phyloP scores from a whole-genome alignment of 2,329 filamentous ascomycete species.

The Aspergillus puulaauensis region DNA sequence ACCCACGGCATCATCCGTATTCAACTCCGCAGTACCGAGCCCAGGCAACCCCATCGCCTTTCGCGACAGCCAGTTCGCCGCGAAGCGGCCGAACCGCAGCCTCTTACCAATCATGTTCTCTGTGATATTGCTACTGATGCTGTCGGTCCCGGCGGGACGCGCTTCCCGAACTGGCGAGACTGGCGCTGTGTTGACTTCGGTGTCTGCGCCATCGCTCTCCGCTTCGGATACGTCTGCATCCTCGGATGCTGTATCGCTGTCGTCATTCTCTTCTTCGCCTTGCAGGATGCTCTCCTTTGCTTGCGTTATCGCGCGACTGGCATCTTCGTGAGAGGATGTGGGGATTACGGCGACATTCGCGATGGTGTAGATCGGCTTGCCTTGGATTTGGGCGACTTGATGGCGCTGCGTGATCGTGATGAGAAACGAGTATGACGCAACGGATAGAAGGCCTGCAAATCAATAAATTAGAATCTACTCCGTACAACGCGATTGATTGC shows the following conservation, averaged over 20 bases:
- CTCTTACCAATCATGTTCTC: conserved; percentile 83
- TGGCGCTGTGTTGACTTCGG: conserved; percentile 27
- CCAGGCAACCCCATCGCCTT: conserved; percentile 76
- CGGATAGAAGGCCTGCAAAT: conserved; percentile 72
- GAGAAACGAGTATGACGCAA: conserved; percentile 79
- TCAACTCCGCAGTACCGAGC: conserved; percentile 60
- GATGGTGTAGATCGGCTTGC: conserved; percentile 79
- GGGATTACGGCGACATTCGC: conserved; percentile 91
- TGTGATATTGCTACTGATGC: conserved; percentile 61
- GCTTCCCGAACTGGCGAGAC: conserved; percentile 27
- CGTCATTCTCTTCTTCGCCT: conserved; percentile 38
- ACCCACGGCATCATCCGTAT: conserved; percentile 44
- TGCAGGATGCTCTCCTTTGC: conserved; percentile 52
- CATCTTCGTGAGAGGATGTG: conserved; percentile 72
- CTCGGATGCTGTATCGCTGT: conserved; percentile 29
- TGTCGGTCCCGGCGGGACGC: conserved; percentile 30
- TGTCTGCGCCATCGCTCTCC: conserved; percentile 27
- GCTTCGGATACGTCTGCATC: conserved; percentile 25
- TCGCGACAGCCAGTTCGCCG: conserved; percentile 85
- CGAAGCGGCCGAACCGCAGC: conserved; percentile 85
- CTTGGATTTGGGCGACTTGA: conserved; percentile 83
- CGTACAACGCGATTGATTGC: neutral
- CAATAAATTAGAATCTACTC: neutral
- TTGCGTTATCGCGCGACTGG: conserved; percentile 67
- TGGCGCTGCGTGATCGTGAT: conserved; percentile 82